Conservation (phyloP, 176 grass and related monocot genomes). For the Rhynchospora breviuscula region DNA sequence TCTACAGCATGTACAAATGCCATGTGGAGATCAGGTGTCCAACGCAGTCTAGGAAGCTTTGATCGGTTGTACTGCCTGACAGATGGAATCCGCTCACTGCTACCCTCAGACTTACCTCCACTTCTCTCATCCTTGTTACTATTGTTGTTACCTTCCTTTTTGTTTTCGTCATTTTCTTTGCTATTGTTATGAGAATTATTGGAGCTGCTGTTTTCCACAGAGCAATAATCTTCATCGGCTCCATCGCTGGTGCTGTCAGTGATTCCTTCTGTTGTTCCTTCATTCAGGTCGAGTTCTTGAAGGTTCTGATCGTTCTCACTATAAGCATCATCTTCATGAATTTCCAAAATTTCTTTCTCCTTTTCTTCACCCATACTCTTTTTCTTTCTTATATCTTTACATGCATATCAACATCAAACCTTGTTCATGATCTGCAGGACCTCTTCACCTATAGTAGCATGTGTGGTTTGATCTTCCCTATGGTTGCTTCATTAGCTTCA, state of each 20-base stretch:
- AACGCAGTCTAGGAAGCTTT: slow-evolving; percentile 69
- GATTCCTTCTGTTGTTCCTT: slow-evolving; percentile 29
- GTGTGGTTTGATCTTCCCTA: slow-evolving; percentile 2
- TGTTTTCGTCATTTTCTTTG: slow-evolving; percentile 22
- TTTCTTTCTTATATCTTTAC: slow-evolving; percentile 3
- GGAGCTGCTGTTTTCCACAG: slow-evolving; percentile 45
- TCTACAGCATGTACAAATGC: slow-evolving; percentile 85
- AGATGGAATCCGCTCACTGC: slow-evolving; percentile 24
- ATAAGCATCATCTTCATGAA: slow-evolving; percentile 37
- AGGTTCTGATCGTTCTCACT: slow-evolving; percentile 13
- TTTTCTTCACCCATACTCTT: slow-evolving; percentile 32
- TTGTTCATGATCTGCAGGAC: neutral
- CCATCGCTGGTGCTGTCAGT: slow-evolving; percentile 26
- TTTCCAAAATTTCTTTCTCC: slow-evolving; percentile 38
- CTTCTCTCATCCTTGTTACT: slow-evolving; percentile 22
- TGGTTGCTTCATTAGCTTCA: slow-evolving; percentile 20
- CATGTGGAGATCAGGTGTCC: slow-evolving; percentile 92
- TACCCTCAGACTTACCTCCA: slow-evolving; percentile 36
- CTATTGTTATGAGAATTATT: slow-evolving; percentile 36
- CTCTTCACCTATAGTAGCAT: slow-evolving; percentile 27
- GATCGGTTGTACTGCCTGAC: slow-evolving; percentile 93
- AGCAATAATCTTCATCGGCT: slow-evolving; percentile 42
- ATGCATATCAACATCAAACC: neutral
- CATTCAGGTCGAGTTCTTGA: slow-evolving; percentile 58
- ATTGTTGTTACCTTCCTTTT: slow-evolving; percentile 18